Percentiles rank a stretch among this genome's conserved stretches.
Evolutionary conservation across 345 rosid species (phyloP).

Genomic region (Eucalyptus cloeziana): DNA sequence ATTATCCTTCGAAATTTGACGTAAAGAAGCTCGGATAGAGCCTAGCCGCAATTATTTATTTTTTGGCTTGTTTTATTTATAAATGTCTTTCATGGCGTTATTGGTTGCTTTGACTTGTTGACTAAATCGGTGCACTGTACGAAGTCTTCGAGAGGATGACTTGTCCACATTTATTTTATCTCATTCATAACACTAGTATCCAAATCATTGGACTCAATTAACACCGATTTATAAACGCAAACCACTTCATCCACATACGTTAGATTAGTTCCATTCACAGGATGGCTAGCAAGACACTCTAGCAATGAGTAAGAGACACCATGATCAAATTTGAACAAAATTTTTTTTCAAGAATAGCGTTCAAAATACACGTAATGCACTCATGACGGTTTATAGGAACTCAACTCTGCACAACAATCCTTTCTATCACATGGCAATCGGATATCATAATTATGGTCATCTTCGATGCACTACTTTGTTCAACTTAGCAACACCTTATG

Average conservation of each 20-base stretch:
- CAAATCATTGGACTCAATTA: neutral
- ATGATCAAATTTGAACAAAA: too few relatives aligned
- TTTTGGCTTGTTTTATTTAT: neutral
- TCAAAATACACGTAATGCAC: too few relatives aligned
- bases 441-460: too few relatives aligned
- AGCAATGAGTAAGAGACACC: too few relatives aligned
- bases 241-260: fast-evolving
- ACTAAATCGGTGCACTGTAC: too few relatives aligned
- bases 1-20: too few relatives aligned
- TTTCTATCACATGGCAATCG: fast-evolving
- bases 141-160: neutral
- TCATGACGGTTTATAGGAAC: too few relatives aligned
- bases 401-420: neutral
- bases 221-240: neutral
- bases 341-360: too few relatives aligned
- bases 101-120: neutral
- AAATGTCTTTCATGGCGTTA: neutral
- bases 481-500: too few relatives aligned
- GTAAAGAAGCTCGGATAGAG: neutral
- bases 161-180: neutral
- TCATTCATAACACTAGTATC: neutral
- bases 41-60: neutral
- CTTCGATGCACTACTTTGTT: too few relatives aligned
- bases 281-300: neutral
- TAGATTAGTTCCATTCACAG: neutral